A percentile compares a stretch with the other conserved stretches of the same genome.
These are phyloP conservation scores for Knoxia roxburghii DNA, from an alignment of 257 asterid genomes.

Conservation along the genomic window DNA sequence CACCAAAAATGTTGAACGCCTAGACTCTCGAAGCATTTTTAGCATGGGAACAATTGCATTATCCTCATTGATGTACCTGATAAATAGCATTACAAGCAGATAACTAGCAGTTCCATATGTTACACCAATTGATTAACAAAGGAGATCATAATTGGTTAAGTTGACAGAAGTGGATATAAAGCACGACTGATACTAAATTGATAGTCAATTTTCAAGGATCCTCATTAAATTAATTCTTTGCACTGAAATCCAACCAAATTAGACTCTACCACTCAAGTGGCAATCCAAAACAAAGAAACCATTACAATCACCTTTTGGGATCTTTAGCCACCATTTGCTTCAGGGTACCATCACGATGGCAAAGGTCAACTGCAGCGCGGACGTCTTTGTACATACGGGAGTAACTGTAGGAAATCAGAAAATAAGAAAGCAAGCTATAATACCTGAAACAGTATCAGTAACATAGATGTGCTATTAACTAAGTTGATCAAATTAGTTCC, in stretches of 20 bases:
- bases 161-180: not conserved
- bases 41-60: slow-evolving; percentile 83
- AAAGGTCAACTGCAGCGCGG: slow-evolving; percentile 95
- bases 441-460: not conserved
- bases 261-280: not conserved
- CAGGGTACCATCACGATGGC: slow-evolving; percentile 99
- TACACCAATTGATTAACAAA: not conserved
- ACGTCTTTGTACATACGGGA: slow-evolving; percentile 83
- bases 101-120: not conserved
- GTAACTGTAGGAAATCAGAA: slow-evolving; percentile 49
- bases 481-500: not conserved
- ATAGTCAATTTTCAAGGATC: not conserved
- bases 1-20: slow-evolving; percentile 90
- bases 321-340: slow-evolving; percentile 95
- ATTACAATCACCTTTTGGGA: slow-evolving; percentile 61
- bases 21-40: slow-evolving; percentile 89
- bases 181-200: not conserved
- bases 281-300: not conserved
- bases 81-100: slow-evolving; percentile 22
- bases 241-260: not conserved
- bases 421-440: not conserved
- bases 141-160: not conserved
- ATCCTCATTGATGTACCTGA: slow-evolving; percentile 83
- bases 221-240: not conserved
- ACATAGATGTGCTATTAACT: not conserved